These are phyloP conservation scores for Cruciata laevipes DNA, from an alignment of 257 asterid genomes.

Conservation along the genomic window DNA sequence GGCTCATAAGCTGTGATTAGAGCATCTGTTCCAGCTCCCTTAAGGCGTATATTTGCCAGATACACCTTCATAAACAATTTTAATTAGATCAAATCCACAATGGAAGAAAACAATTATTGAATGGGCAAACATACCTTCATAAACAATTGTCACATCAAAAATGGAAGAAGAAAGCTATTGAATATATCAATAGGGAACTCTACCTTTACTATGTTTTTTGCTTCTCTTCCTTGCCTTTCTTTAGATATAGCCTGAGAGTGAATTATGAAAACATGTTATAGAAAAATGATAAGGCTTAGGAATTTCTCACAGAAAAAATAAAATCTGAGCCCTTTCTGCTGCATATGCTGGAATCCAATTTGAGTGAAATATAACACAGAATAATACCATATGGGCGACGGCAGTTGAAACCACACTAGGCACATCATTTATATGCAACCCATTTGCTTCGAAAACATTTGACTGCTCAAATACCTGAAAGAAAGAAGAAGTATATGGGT, in stretches of 20 bases:
- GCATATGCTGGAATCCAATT: no score
- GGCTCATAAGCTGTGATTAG: constrained; percentile 89
- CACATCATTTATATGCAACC: constrained; percentile 37
- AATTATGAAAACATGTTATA: background rate
- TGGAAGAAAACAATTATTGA: background rate
- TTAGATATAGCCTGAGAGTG: constrained; percentile 58
- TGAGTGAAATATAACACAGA: background rate
- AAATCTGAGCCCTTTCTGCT: background rate
- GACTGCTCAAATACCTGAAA: constrained; percentile 79
- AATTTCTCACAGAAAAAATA: background rate
- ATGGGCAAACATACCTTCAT: constrained; percentile 73
- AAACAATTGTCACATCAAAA: constrained; percentile 2
- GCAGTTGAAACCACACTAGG: constrained; percentile 69
- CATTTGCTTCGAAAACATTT: constrained; percentile 52
- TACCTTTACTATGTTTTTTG: constrained; percentile 74
- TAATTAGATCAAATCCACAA: constrained; percentile 9
- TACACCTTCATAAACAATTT: constrained; percentile 50
- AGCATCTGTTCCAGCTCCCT: constrained; percentile 71
- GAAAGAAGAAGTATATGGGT: constrained; percentile 14
- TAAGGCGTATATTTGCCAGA: constrained; percentile 81
- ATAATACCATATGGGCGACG: constrained; percentile 78
- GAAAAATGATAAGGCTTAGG: background rate
- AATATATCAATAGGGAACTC: constrained; percentile 4
- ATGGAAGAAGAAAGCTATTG: background rate
- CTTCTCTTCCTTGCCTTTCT: constrained; percentile 97